Percentiles rank a stretch among this genome's conserved stretches.
Evolutionary conservation across 1,139 yeast species (phyloP).

Genomic region (Debaryomyces singareniensis): DNA sequence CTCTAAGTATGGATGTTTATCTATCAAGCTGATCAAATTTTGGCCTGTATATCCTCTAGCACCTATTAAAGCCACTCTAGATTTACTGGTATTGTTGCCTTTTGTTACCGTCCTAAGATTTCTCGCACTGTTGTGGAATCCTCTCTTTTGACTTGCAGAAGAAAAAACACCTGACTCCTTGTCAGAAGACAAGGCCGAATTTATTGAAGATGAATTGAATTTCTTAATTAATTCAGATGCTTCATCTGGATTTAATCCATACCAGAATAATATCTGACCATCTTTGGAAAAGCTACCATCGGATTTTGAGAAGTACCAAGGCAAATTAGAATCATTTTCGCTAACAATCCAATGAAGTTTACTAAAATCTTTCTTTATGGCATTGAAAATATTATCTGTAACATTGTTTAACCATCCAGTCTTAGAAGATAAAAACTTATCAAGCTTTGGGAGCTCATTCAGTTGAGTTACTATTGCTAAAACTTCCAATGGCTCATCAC

Average conservation of each 20-base stretch:
- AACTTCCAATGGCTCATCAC: slow-evolving; percentile 95
- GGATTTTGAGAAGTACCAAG: slow-evolving; percentile 90
- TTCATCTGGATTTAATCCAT: slow-evolving; percentile 67
- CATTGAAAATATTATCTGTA: slow-evolving; percentile 86
- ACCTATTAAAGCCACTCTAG: slow-evolving; percentile 88
- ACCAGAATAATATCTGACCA: slow-evolving; percentile 92
- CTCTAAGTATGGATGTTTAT: slow-evolving; percentile 81
- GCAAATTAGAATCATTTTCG: slow-evolving; percentile 84
- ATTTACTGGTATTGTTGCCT: slow-evolving; percentile 54
- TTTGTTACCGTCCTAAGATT: slow-evolving; percentile 69
- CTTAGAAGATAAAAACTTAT: slow-evolving; percentile 80
- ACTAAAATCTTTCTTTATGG: slow-evolving; percentile 68
- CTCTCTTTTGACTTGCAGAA: slow-evolving; percentile 34
- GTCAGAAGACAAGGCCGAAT: slow-evolving; percentile 31
- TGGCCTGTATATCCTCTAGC: slow-evolving; percentile 98
- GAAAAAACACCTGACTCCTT: slow-evolving; percentile 38
- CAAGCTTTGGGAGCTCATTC: slow-evolving; percentile 60
- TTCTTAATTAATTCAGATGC: slow-evolving; percentile 61
- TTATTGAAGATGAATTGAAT: slow-evolving; percentile 43
- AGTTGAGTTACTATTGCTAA: slow-evolving; percentile 67
- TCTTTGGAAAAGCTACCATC: slow-evolving; percentile 91
- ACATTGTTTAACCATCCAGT: slow-evolving; percentile 97
- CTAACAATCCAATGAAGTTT: slow-evolving; percentile 82
- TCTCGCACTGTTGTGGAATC: slow-evolving; percentile 36
- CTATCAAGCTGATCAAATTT: slow-evolving; percentile 79